Evolutionary conservation across 306 rosid genomes (phyloP), one percentile per base, ranked within the genome.

Genomic region (Sicyos baderoa): DNA sequence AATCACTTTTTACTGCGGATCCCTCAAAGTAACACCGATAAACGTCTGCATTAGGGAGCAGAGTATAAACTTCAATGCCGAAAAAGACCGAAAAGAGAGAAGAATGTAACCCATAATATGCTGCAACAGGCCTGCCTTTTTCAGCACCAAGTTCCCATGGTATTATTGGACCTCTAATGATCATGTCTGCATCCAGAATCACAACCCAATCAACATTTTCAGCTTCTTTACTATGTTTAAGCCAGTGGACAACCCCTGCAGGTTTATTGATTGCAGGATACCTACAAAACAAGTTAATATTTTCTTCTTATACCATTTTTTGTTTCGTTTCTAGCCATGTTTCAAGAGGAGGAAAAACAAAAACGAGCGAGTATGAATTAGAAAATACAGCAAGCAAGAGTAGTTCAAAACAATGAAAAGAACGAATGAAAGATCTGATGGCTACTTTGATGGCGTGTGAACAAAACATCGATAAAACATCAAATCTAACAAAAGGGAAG

Each of bases 111-210:
- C 99, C 99, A 76, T 93, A 93, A 67, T 68, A 90, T 32, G 97
- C 99, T 0, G 99, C 91, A 76, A 93, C 97, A 27, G 97, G 97
- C 71, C 84, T 88, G 74, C 97, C 95, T 84, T 84, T 93, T 87
- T 93, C 96, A 49, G 97, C 97, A 78, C 97, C 99, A 77, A 93
- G 96, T 74, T 90, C 89, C 97, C 99, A 93, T 74, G 99, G 99
- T 60, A 89, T 32, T 66, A 93, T 90, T 1, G 99, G 96, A 55
- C 99, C 99, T 12, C 99, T 83, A 40, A 93, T 90, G 65, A 86
- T 86, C 99, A 88, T 88, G 87, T 90, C 99, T 14, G 99, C 99
- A 75, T 93, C 99, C 29, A 93, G 86, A 82, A 93, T 88, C 80
- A 90, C 91, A 66, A 90, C 97, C 99, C 99, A 93, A 64, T 93